phyloP scores from a whole-genome alignment of 176 grass and related monocot species.

The Bolboschoenus planiculmis region DNA sequence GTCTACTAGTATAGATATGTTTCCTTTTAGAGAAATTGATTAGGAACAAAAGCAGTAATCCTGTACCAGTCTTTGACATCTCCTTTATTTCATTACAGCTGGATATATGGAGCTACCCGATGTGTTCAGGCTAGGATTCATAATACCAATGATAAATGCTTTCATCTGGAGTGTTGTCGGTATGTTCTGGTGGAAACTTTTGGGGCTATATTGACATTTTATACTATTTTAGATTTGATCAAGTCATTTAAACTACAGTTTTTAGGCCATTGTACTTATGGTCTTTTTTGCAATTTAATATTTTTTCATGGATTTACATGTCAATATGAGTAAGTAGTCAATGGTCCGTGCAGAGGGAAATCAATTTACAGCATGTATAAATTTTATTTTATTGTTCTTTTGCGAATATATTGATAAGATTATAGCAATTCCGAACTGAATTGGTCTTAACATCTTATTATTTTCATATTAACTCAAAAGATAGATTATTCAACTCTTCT shows the following conservation, averaged over 20 bases:
- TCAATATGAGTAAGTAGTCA: background rate
- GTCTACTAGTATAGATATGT: background rate
- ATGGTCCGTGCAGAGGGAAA: background rate
- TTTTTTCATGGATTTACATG: background rate
- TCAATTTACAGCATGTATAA: background rate
- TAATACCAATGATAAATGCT: conserved; percentile 52
- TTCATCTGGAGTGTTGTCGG: conserved; percentile 71
- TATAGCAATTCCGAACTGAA: background rate
- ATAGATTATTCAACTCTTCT: too few species aligned
- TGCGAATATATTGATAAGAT: background rate
- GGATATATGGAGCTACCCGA: conserved; percentile 72
- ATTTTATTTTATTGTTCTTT: background rate
- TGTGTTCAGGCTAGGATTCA: conserved; percentile 71
- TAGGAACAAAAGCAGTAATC: background rate
- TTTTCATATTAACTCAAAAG: too few species aligned
- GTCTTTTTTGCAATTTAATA: background rate
- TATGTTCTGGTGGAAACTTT: conserved; percentile 80
- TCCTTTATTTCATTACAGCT: conserved; percentile 30
- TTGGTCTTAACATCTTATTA: background rate
- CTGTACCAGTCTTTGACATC: background rate
- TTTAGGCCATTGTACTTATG: background rate
- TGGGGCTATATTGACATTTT: conserved; percentile 44
- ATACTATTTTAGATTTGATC: background rate
- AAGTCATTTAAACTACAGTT: background rate
- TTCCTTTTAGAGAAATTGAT: background rate